Conservation (phyloP, 2,329 filamentous ascomycete genomes). For the Verticillium klebahnii region DNA sequence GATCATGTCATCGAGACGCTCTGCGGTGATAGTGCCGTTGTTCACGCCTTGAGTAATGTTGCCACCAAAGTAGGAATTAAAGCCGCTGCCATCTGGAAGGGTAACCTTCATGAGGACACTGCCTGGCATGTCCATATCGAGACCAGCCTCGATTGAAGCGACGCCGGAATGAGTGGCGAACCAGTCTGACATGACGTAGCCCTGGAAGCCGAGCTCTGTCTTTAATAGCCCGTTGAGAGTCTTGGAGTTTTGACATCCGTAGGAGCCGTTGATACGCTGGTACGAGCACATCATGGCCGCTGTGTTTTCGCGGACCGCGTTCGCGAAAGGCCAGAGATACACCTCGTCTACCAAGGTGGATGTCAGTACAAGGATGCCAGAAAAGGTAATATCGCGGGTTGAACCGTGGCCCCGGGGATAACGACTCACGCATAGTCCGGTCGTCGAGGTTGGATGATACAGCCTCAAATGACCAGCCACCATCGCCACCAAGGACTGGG, state of each 20-base stretch:
- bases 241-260: slow-evolving; percentile 65
- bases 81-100: not conserved
- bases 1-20: slow-evolving; percentile 87
- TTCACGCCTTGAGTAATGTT: slow-evolving; percentile 85
- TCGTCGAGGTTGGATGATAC: slow-evolving; percentile 56
- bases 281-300: slow-evolving; percentile 59
- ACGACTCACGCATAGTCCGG: slow-evolving; percentile 39
- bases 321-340: slow-evolving; percentile 54
- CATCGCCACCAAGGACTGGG: slow-evolving; percentile 47
- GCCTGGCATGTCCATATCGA: slow-evolving; percentile 68
- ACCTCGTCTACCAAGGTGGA: slow-evolving; percentile 23
- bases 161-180: slow-evolving; percentile 60
- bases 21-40: slow-evolving; percentile 84
- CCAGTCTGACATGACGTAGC: slow-evolving; percentile 57
- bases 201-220: slow-evolving; percentile 54
- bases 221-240: slow-evolving; percentile 64
- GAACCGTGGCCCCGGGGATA: not conserved
- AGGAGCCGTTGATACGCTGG: slow-evolving; percentile 66
- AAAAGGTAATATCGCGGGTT: slow-evolving; percentile 5
- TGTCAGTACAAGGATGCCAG: slow-evolving; percentile 39
- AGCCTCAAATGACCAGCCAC: slow-evolving; percentile 35
- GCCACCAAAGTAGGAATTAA: slow-evolving; percentile 70
- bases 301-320: slow-evolving; percentile 59
- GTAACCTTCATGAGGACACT: not conserved
- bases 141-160: slow-evolving; percentile 55